Conservation (phyloP, 1,284 basidiomycete species). For the Omphalotus olearius region DNA sequence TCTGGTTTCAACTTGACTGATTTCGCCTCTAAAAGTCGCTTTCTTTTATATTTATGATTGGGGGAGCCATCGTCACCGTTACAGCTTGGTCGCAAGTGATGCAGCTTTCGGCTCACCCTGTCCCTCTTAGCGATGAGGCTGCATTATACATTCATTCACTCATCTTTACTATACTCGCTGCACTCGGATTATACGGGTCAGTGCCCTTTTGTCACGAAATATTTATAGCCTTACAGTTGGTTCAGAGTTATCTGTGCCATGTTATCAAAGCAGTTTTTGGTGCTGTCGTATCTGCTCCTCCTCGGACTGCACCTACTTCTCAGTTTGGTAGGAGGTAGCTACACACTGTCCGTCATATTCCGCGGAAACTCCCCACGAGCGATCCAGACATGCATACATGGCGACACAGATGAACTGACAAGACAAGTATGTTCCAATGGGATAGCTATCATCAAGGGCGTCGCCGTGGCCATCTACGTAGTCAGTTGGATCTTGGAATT, state of each 20-base stretch:
- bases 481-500: conserved; percentile 45
- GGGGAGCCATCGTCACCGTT: conserved; percentile 36
- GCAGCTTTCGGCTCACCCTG: conserved; percentile 29
- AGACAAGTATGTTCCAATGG: conserved; percentile 30
- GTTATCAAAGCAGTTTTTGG: conserved; percentile 40
- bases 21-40: conserved; percentile 27
- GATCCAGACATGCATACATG: conserved; percentile 31
- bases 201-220: conserved; percentile 16
- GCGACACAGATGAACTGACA: conserved; percentile 23
- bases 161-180: conserved; percentile 43
- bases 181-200: conserved; percentile 50
- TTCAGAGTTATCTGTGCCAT: conserved; percentile 46
- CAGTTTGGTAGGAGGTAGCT: conserved; percentile 41
- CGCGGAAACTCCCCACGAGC: conserved; percentile 29
- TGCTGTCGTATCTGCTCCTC: conserved; percentile 43
- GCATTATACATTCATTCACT: conserved; percentile 43
- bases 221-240: background rate
- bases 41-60: conserved; percentile 39
- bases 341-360: conserved; percentile 43
- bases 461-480: conserved; percentile 35
- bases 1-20: background rate
- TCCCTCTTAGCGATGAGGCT: conserved; percentile 34
- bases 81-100: conserved; percentile 40
- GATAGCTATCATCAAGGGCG: conserved; percentile 30
- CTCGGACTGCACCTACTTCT: conserved; percentile 43